Conservation (phyloP, 768 basidiomycete genomes). For the Pleurotus platypus region DNA sequence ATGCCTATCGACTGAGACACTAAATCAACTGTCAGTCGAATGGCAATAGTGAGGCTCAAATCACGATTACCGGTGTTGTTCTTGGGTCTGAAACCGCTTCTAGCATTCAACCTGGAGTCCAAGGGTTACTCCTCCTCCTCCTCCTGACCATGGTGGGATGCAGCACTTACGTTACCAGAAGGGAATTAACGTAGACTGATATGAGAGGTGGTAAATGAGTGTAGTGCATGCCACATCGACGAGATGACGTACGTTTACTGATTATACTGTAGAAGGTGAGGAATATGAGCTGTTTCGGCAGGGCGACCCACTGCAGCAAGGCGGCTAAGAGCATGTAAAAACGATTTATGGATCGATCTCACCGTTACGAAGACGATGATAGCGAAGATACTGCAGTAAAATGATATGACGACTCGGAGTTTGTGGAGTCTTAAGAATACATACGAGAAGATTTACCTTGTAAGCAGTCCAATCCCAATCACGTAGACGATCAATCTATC, state of each 20-base stretch:
- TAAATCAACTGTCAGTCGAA: neutral
- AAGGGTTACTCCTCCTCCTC: neutral
- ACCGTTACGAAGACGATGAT: constrained; percentile 1
- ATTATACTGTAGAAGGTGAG: constrained; percentile 7
- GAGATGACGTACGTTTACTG: constrained; percentile 1
- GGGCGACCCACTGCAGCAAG: neutral
- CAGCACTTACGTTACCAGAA: constrained; percentile 11
- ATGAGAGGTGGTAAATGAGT: neutral
- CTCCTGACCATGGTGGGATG: neutral
- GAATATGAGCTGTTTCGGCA: constrained; percentile 3
- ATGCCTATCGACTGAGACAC: too few species aligned
- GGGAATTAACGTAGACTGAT: constrained; percentile 3
- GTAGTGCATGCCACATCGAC: neutral
- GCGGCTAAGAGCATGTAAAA: neutral
- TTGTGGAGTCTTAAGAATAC: neutral
- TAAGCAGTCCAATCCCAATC: neutral
- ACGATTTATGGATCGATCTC: neutral
- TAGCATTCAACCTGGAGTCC: neutral
- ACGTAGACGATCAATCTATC: constrained; percentile 5
- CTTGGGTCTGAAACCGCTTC: neutral
- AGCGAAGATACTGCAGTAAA: neutral
- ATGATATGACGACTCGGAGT: too few species aligned
- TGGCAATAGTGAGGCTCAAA: neutral
- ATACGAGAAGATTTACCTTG: neutral
- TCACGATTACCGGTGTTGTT: neutral